These are phyloP conservation scores for Scedosporium boydii DNA, from an alignment of 2,329 filamentous ascomycete species.

Conservation along the genomic window DNA sequence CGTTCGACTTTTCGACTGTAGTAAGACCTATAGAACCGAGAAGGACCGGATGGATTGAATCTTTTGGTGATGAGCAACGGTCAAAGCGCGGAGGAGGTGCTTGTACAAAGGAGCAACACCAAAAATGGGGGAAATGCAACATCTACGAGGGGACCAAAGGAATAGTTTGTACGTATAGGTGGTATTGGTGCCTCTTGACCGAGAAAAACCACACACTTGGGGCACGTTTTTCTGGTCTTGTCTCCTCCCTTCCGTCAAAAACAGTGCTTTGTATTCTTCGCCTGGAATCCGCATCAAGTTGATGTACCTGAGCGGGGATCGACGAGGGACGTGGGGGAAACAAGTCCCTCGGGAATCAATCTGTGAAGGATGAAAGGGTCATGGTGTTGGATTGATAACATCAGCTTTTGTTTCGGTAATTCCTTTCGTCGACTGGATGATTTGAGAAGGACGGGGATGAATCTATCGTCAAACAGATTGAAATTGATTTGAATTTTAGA, in stretches of 20 bases:
- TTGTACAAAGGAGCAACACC: background rate
- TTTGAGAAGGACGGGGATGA: background rate
- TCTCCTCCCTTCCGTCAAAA: too few species aligned
- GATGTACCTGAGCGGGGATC: background rate
- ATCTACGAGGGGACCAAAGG: background rate
- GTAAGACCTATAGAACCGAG: background rate
- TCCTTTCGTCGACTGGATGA: background rate
- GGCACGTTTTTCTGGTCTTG: too few species aligned
- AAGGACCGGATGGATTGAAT: background rate
- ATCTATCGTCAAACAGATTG: too few species aligned
- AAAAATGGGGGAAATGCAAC: background rate
- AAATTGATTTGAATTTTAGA: background rate
- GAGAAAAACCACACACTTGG: too few species aligned
- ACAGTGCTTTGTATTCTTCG: too few species aligned
- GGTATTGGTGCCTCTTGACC: too few species aligned
- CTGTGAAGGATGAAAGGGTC: background rate
- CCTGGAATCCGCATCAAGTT: too few species aligned
- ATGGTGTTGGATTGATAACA: background rate
- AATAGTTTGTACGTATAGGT: too few species aligned
- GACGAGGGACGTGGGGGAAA: background rate
- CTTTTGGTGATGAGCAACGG: background rate
- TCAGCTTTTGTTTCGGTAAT: background rate
- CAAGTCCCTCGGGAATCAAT: too few species aligned
- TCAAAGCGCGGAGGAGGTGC: background rate
- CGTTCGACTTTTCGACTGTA: too few species aligned